phyloP scores from a whole-genome alignment of 1,284 basidiomycete genomes.

The Moesziomyces sp. region DNA sequence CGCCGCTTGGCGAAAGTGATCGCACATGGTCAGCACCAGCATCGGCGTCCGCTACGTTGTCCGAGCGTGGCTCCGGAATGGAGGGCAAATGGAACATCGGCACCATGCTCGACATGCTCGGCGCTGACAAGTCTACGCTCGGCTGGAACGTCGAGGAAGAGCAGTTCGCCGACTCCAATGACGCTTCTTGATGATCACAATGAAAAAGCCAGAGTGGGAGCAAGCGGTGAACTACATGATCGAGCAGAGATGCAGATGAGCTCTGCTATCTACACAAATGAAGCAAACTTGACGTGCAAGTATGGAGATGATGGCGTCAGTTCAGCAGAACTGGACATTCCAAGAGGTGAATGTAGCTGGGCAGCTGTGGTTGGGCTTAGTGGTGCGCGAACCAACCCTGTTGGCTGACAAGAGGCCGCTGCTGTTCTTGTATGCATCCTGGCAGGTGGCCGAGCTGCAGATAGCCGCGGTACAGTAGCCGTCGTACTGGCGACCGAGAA shows the following conservation, averaged over 20 bases:
- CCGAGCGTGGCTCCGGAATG: slow-evolving; percentile 14
- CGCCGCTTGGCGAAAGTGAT: not conserved
- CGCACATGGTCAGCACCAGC: not conserved
- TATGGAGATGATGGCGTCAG: not conserved
- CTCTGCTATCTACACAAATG: not conserved
- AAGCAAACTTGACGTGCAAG: not conserved
- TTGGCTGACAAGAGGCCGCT: slow-evolving; percentile 31
- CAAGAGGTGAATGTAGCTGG: slow-evolving; percentile 34
- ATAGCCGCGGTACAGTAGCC: slow-evolving; percentile 37
- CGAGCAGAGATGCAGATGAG: not conserved
- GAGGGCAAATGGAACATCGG: slow-evolving; percentile 50
- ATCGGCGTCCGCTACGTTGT: not conserved
- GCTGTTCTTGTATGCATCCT: slow-evolving; percentile 31
- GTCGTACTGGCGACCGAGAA: slow-evolving; percentile 21
- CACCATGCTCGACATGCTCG: slow-evolving; percentile 50
- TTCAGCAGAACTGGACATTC: slow-evolving; percentile 47
- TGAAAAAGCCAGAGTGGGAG: not conserved
- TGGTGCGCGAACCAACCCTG: slow-evolving; percentile 17
- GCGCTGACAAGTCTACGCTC: slow-evolving; percentile 39
- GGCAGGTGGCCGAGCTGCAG: slow-evolving; percentile 27
- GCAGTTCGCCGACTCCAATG: slow-evolving; percentile 18
- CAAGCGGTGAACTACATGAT: not conserved
- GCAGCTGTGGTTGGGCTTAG: slow-evolving; percentile 48
- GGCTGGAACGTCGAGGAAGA: slow-evolving; percentile 46
- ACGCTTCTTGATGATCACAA: not conserved